A percentile compares a stretch with the other conserved stretches of the same genome.
These are phyloP conservation scores for Scheffersomyces spartinae DNA, from an alignment of 805 yeast genomes.

Conservation along the genomic window DNA sequence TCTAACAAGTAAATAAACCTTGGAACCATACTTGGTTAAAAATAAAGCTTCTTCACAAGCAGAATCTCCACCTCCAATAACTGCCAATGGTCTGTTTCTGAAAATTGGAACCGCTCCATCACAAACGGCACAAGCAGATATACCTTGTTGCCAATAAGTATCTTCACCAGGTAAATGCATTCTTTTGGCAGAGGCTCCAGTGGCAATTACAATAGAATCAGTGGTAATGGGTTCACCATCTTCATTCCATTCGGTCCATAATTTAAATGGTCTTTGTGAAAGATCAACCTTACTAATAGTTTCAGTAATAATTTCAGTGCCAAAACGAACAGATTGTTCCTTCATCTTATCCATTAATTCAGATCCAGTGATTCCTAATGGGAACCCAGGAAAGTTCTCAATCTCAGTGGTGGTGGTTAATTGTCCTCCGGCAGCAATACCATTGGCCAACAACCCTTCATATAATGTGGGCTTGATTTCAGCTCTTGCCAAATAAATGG, in stretches of 20 bases:
- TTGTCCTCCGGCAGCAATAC: slow-evolving; percentile 98
- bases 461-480: slow-evolving; percentile 88
- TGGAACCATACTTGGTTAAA: slow-evolving; percentile 94
- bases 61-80: slow-evolving; percentile 98
- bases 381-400: slow-evolving; percentile 99
- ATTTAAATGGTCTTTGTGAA: slow-evolving; percentile 80
- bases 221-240: slow-evolving; percentile 85
- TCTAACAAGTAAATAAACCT: slow-evolving; percentile 88
- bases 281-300: slow-evolving; percentile 90
- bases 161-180: slow-evolving; percentile 93
- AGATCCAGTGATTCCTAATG: slow-evolving; percentile 79
- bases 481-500: slow-evolving; percentile 92
- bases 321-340: slow-evolving; percentile 75
- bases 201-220: slow-evolving; percentile 86
- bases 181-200: slow-evolving; percentile 98
- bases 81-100: slow-evolving; percentile 96
- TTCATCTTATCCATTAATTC: slow-evolving; percentile 92
- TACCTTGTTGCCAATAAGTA: slow-evolving; percentile 97
- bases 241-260: slow-evolving; percentile 94
- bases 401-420: slow-evolving; percentile 97
- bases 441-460: slow-evolving; percentile 96
- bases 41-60: slow-evolving; percentile 99
- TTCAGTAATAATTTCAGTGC: slow-evolving; percentile 91
- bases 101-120: slow-evolving; percentile 99
- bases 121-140: slow-evolving; percentile 98